These are phyloP conservation scores for Sphaerulina vaccinii DNA, from an alignment of 2,329 filamentous ascomycete genomes.

Conservation along the genomic window DNA sequence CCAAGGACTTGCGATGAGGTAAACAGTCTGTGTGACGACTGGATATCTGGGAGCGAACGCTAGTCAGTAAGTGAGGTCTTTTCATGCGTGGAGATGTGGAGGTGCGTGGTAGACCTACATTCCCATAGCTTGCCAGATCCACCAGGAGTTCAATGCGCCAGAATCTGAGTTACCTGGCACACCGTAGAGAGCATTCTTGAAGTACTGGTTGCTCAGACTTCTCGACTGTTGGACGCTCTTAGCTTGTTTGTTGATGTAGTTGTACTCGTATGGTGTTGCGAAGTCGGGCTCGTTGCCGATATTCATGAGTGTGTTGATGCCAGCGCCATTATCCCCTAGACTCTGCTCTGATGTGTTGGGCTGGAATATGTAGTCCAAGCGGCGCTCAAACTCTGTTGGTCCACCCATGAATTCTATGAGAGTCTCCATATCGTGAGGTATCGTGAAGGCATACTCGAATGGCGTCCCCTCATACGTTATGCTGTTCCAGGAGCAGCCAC, in stretches of 20 bases:
- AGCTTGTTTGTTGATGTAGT: conserved; percentile 36
- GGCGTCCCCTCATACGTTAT: conserved; percentile 46
- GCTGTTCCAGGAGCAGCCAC: conserved; percentile 43
- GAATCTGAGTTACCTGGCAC: conserved; percentile 37
- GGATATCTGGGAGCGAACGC: no score
- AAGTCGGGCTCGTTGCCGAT: conserved; percentile 39
- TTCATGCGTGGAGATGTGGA: no score
- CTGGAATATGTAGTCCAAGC: conserved; percentile 45
- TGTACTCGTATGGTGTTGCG: conserved; percentile 36
- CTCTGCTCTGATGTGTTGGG: conserved; percentile 39
- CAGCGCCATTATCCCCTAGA: conserved; percentile 38
- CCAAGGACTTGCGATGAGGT: conserved; percentile 35
- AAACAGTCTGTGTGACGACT: conserved; percentile 37
- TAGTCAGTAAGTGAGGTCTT: no score
- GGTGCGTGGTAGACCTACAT: no score
- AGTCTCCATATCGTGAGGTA: conserved; percentile 45
- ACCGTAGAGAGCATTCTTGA: conserved; percentile 32
- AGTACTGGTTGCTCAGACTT: conserved; percentile 31
- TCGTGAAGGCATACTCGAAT: conserved; percentile 47
- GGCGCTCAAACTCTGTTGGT: conserved; percentile 38
- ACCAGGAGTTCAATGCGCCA: conserved; percentile 35
- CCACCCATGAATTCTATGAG: conserved; percentile 48
- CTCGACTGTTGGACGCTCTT: conserved; percentile 31
- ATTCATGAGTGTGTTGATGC: conserved; percentile 40
- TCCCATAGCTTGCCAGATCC: conserved; percentile 38